Evolutionary conservation across 805 yeast genomes (phyloP).

Genomic region (Saturnispora hagleri): DNA sequence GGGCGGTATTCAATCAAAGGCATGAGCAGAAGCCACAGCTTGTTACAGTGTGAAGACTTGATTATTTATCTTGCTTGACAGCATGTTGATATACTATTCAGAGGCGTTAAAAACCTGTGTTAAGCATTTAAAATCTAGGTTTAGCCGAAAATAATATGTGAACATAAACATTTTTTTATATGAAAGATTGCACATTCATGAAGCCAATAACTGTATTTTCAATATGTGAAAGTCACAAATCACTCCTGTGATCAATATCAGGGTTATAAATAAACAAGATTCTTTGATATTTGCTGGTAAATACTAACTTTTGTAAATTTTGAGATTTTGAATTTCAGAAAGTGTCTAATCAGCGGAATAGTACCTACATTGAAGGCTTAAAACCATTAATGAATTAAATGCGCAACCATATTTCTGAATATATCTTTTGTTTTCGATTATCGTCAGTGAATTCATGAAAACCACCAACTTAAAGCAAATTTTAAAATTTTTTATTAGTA

Average conservation of each 20-base stretch:
- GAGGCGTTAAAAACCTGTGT: background rate
- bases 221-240: background rate
- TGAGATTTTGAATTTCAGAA: background rate
- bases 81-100: background rate
- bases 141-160: background rate
- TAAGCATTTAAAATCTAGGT: background rate
- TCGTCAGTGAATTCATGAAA: background rate
- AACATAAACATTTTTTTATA: too few species aligned
- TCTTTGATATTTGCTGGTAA: background rate
- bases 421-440: background rate
- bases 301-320: background rate
- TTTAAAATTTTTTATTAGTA: background rate
- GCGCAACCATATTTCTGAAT: background rate
- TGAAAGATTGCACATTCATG: too few species aligned
- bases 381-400: background rate
- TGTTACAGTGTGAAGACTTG: background rate
- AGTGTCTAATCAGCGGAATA: background rate
- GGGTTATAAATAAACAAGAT: too few species aligned
- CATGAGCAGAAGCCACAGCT: background rate
- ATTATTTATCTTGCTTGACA: too few species aligned
- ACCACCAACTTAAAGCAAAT: background rate
- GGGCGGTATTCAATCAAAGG: background rate
- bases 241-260: too few species aligned
- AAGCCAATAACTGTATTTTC: background rate
- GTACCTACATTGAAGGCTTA: too few species aligned